These are phyloP conservation scores for Ophiocordyceps polyrhachis-furcata DNA, from an alignment of 2,329 filamentous ascomycete species.

Conservation along the genomic window DNA sequence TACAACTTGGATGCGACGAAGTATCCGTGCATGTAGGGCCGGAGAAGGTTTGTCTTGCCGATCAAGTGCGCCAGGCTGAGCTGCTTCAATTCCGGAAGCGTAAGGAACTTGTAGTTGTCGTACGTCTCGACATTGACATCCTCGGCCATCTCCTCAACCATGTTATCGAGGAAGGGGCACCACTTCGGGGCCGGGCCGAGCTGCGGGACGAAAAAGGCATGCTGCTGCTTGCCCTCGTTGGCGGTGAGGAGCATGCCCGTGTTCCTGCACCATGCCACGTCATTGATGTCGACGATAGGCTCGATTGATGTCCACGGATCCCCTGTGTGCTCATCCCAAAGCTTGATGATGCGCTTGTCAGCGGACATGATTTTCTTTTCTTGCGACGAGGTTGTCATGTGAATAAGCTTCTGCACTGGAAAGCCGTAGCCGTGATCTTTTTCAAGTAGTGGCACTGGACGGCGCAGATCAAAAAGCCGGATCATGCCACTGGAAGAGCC, in stretches of 20 bases:
- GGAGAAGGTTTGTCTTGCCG: slow-evolving; percentile 71
- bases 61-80: slow-evolving; percentile 79
- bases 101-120: slow-evolving; percentile 98
- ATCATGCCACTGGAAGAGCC: slow-evolving; percentile 80
- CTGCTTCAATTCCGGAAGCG: slow-evolving; percentile 63
- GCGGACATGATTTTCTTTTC: slow-evolving; percentile 80
- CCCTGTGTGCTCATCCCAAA: slow-evolving; percentile 74
- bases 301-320: slow-evolving; percentile 91
- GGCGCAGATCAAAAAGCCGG: slow-evolving; percentile 81
- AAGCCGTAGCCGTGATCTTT: slow-evolving; percentile 96
- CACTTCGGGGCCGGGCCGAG: slow-evolving; percentile 84
- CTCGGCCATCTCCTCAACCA: slow-evolving; percentile 98
- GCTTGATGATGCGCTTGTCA: slow-evolving; percentile 92
- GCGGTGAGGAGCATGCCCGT: slow-evolving; percentile 92
- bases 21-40: slow-evolving; percentile 98
- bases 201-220: slow-evolving; percentile 88
- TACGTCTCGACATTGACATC: slow-evolving; percentile 64
- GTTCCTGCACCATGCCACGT: slow-evolving; percentile 80
- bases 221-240: slow-evolving; percentile 89
- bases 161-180: slow-evolving; percentile 92
- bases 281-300: slow-evolving; percentile 84
- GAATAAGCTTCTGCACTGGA: slow-evolving; percentile 67
- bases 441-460: slow-evolving; percentile 64
- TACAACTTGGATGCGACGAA: slow-evolving; percentile 92
- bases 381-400: slow-evolving; percentile 51